These are phyloP conservation scores for Elasticomyces elasticus DNA, from an alignment of 495 filamentous ascomycete species.

Conservation along the genomic window DNA sequence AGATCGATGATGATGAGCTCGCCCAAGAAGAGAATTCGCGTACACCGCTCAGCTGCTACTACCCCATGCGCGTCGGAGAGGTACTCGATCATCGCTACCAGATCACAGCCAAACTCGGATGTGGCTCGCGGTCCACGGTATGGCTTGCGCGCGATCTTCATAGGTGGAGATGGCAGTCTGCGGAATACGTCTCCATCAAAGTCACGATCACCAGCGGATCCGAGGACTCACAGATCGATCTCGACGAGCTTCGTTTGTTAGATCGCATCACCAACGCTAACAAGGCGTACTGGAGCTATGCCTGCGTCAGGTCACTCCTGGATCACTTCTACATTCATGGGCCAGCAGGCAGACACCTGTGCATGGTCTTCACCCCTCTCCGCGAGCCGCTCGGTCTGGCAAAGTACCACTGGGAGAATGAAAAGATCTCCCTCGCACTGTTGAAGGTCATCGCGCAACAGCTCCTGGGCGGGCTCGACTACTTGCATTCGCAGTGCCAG, in stretches of 20 bases:
- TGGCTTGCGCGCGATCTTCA: constrained; percentile 35
- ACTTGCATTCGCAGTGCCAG: constrained; percentile 9
- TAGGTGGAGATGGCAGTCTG: neutral
- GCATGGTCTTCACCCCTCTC: constrained; percentile 8
- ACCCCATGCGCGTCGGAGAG: constrained; percentile 38
- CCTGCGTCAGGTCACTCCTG: neutral
- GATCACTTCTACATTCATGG: constrained; percentile 8
- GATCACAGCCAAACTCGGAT: constrained; percentile 36
- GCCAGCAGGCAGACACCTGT: constrained; percentile 9
- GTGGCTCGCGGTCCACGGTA: constrained; percentile 36
- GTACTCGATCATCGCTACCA: constrained; percentile 35
- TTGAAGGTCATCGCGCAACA: neutral
- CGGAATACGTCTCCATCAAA: constrained; percentile 5
- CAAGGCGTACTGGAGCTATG: neutral
- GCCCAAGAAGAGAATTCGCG: constrained; percentile 23
- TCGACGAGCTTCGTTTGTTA: neutral
- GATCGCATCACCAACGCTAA: constrained; percentile 1
- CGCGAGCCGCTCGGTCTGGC: constrained; percentile 13
- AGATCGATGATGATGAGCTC: neutral
- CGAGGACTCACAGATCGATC: neutral
- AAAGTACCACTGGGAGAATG: neutral
- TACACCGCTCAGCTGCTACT: constrained; percentile 34
- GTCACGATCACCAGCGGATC: neutral
- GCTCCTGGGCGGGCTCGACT: constrained; percentile 11
- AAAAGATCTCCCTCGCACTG: neutral